phyloP scores from a whole-genome alignment of 352 stramenopile genomes.

The Saprolegnia parasitica region DNA sequence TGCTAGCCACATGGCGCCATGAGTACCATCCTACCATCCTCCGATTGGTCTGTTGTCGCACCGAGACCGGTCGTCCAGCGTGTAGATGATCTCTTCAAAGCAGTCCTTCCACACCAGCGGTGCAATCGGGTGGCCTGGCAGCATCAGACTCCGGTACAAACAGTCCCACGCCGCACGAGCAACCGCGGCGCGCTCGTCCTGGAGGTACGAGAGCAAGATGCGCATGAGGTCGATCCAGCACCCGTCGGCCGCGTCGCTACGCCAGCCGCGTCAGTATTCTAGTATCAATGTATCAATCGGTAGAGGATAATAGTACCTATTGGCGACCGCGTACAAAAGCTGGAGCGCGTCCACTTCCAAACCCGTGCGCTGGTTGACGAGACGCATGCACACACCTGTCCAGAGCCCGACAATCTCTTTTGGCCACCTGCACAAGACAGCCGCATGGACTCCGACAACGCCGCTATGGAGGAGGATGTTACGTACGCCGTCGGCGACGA shows the following conservation, averaged over 20 bases:
- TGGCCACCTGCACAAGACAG: slow-evolving; percentile 37
- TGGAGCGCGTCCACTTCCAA: slow-evolving; percentile 73
- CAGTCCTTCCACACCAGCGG: slow-evolving; percentile 77
- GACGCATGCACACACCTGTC: slow-evolving; percentile 73
- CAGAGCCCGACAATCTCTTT: slow-evolving; percentile 78
- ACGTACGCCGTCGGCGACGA: slow-evolving; percentile 56
- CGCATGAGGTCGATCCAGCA: slow-evolving; percentile 80
- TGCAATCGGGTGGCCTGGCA: slow-evolving; percentile 59
- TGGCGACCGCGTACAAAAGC: slow-evolving; percentile 64
- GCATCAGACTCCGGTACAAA: slow-evolving; percentile 72
- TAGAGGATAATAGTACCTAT: too few species aligned
- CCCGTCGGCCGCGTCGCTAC: slow-evolving; percentile 37
- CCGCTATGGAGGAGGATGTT: too few species aligned
- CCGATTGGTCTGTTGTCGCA: not conserved
- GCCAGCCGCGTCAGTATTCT: slow-evolving; percentile 67
- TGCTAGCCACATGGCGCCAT: too few species aligned
- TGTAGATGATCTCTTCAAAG: slow-evolving; percentile 82
- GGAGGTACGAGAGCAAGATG: slow-evolving; percentile 79
- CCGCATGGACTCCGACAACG: too few species aligned
- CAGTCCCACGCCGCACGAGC: slow-evolving; percentile 82
- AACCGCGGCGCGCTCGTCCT: slow-evolving; percentile 68
- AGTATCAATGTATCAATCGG: too few species aligned
- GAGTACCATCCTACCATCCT: too few species aligned
- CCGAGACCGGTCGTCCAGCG: slow-evolving; percentile 67
- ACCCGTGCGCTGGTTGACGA: slow-evolving; percentile 71